Percentiles rank a stretch among this genome's conserved stretches.
Evolutionary conservation across 140 eudicot species (phyloP).

Genomic region (Stevia rebaudiana): DNA sequence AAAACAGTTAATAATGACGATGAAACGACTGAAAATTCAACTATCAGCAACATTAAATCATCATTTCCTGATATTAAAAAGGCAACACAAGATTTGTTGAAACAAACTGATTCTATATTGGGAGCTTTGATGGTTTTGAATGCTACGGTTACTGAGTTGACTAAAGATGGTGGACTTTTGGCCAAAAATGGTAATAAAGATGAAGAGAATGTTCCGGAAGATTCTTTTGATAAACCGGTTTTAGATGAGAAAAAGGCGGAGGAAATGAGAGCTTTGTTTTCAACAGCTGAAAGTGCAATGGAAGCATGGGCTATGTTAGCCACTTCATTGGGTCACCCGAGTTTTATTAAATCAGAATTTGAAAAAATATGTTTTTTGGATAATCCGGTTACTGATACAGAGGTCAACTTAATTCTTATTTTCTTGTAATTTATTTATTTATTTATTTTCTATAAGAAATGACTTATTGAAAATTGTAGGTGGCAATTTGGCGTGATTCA

Average conservation of each 20-base stretch:
- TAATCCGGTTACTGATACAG: conserved; percentile 73
- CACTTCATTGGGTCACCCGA: conserved; percentile 81
- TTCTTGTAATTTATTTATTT: background rate
- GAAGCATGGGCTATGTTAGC: conserved; percentile 99
- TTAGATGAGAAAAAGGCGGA: conserved; percentile 68
- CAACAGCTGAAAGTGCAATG: conserved; percentile 98
- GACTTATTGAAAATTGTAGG: conserved; percentile 43
- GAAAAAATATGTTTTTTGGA: conserved; percentile 85
- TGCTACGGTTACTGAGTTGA: conserved; percentile 73
- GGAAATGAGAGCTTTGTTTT: conserved; percentile 88
- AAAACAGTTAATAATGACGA: conserved; percentile 25
- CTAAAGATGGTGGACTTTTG: conserved; percentile 37
- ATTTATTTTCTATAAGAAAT: conserved; percentile 13
- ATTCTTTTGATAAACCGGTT: conserved; percentile 29
- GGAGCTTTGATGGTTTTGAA: conserved; percentile 83
- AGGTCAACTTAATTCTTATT: conserved; percentile 37
- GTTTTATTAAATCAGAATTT: conserved; percentile 86
- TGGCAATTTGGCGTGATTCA: conserved; percentile 91
- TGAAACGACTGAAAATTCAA: conserved; percentile 14
- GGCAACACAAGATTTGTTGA: conserved; percentile 69
- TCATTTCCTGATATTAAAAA: conserved; percentile 70
- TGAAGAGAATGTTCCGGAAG: conserved; percentile 25
- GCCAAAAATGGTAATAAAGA: conserved; percentile 32
- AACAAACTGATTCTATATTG: conserved; percentile 82
- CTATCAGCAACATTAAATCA: conserved; percentile 25